A percentile compares a stretch with the other conserved stretches of the same genome.
Evolutionary conservation across 495 filamentous ascomycete species (phyloP).

Genomic region (Daldinia concentrica): DNA sequence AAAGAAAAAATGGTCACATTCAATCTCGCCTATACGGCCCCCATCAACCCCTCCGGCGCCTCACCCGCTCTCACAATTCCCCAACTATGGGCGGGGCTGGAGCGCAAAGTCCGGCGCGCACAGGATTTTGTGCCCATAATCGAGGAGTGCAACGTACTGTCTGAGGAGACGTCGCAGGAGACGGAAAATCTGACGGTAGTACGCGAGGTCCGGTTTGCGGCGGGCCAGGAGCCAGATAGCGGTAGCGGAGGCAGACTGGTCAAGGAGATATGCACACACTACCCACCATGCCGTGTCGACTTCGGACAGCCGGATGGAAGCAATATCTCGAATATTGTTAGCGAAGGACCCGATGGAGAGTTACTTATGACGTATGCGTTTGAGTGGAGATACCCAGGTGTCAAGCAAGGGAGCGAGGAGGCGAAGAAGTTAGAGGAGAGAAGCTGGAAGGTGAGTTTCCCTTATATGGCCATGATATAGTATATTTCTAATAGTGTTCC

Average conservation of each 20-base stretch:
- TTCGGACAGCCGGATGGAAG: conserved; percentile 52
- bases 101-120: conserved; percentile 51
- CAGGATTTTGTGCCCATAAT: conserved; percentile 55
- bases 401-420: conserved; percentile 45
- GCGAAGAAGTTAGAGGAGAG: conserved; percentile 42
- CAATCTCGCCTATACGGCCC: conserved; percentile 55
- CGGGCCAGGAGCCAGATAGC: conserved; percentile 21
- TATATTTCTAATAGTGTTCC: background rate
- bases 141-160: conserved; percentile 47
- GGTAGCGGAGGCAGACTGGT: conserved; percentile 8
- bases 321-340: conserved; percentile 49
- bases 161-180: conserved; percentile 26
- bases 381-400: conserved; percentile 48
- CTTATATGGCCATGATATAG: background rate
- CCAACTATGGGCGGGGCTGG: conserved; percentile 55
- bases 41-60: conserved; percentile 50
- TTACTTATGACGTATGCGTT: conserved; percentile 54
- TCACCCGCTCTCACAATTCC: conserved; percentile 44
- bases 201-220: conserved; percentile 46
- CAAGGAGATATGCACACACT: conserved; percentile 44
- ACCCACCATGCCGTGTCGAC: conserved; percentile 49
- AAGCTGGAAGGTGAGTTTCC: conserved; percentile 47
- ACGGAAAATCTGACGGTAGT: conserved; percentile 39
- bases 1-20: conserved; percentile 47
- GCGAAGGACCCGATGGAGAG: conserved; percentile 44